These are phyloP conservation scores for Wallacemonas sp. DNA, from an alignment of 208 protist genomes.

Conservation along the genomic window DNA sequence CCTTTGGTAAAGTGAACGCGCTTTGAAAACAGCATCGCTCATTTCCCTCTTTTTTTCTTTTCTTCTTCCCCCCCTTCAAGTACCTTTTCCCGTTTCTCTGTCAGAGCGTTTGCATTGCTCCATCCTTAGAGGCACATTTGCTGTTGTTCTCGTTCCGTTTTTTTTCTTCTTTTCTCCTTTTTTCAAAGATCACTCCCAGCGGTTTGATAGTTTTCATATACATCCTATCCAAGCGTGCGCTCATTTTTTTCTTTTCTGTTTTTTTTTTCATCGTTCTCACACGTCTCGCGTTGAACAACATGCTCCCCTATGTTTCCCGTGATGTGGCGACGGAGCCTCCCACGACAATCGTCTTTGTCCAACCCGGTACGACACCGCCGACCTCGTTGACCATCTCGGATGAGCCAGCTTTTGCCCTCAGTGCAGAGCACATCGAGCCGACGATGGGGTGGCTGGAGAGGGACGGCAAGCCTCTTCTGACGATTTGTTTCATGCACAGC, in stretches of 20 bases:
- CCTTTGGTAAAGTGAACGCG: background rate
- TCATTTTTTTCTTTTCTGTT: background rate
- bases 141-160: background rate
- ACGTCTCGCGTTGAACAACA: background rate
- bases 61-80: background rate
- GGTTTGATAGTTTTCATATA: too few relatives aligned
- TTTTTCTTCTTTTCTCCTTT: background rate
- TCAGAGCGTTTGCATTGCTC: background rate
- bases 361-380: slow-evolving; percentile 31
- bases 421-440: slow-evolving; percentile 50
- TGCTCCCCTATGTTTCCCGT: slow-evolving; percentile 42
- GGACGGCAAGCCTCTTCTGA: slow-evolving; percentile 47
- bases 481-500: slow-evolving; percentile 70
- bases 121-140: background rate
- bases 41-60: background rate
- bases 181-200: too few relatives aligned
- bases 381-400: slow-evolving; percentile 28
- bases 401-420: slow-evolving; percentile 46
- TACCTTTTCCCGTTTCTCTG: background rate
- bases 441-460: slow-evolving; percentile 53
- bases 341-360: slow-evolving; percentile 49
- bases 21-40: background rate
- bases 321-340: slow-evolving; percentile 57
- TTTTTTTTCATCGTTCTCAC: slow-evolving; percentile 6
- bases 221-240: too few relatives aligned